Evolutionary conservation across 2,329 filamentous ascomycete species (phyloP), one percentile per base, ranked within the genome.

Genomic region (Zymoseptoria brevis): DNA sequence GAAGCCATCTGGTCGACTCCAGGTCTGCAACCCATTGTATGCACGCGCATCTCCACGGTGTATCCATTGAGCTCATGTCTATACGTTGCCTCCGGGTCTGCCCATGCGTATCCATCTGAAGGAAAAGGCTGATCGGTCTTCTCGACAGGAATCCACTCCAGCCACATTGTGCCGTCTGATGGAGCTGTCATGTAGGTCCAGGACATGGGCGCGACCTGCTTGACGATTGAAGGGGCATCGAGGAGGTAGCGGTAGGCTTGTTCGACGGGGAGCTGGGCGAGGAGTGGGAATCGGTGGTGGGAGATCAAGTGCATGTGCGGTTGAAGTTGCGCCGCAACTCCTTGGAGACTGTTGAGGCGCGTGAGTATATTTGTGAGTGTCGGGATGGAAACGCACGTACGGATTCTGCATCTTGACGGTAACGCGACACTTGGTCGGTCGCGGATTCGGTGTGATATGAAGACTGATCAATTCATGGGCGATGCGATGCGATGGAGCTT

Each of bases 51-150:
- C 73, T 99, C 93, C n/a, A 99, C 81, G 50, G 87, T 87, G 73
- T 87, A 88, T 65, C 86, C 86, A 62, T 80, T 78, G 62, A 87
- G 82, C 60, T 95, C 88, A 62, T 91, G 86, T 63, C 86, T 86
- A 66, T 87, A 93, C 50, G 84, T 83, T 56, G 87, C 81, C 76
- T 99, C 93, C 5, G 84, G 83, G 66, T 91, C 88, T 16, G 86
- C 86, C 92, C 92, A 99, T 19, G 96, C 81, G 73, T 92, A 95
- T 53, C 94, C 94, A 77, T 99, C 93, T 41, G 88, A 96, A 8
- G 93, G 87, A 71, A 92, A 96, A 68, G 86, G 87, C 1, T 83
- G 85, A 3, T 83, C 84, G 57, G 89, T 75, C 59, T 86, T 83
- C 67, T 86, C 82, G 56, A 88, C 79, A 1, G 93, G 88, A 73